These are phyloP conservation scores for Sclerotinia nivalis DNA, from an alignment of 2,329 filamentous ascomycete genomes.

Conservation along the genomic window DNA sequence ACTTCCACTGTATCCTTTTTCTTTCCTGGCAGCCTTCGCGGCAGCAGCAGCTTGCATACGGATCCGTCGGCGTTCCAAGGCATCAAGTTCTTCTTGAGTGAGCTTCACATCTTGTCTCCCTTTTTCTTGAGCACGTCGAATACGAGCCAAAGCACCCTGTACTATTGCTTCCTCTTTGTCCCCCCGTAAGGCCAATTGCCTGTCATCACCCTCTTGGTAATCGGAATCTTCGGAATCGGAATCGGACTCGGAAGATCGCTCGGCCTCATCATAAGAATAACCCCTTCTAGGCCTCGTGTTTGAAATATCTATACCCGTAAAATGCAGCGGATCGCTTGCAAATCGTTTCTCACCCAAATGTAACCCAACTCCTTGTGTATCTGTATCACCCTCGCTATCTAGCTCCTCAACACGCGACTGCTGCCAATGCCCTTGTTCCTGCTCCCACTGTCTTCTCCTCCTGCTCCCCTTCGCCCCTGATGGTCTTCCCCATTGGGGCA, in stretches of 20 bases:
- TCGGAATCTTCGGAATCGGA: slow-evolving; percentile 45
- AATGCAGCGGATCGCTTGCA: slow-evolving; percentile 60
- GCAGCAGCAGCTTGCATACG: slow-evolving; percentile 48
- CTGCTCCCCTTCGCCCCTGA: slow-evolving; percentile 78
- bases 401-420: slow-evolving; percentile 63
- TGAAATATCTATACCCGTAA: slow-evolving; percentile 60
- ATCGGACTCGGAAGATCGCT: slow-evolving; percentile 40
- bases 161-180: slow-evolving; percentile 75
- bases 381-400: slow-evolving; percentile 55
- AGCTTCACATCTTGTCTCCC: slow-evolving; percentile 80
- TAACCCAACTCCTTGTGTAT: slow-evolving; percentile 57
- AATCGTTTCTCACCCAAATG: slow-evolving; percentile 52
- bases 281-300: slow-evolving; percentile 33
- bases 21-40: slow-evolving; percentile 32
- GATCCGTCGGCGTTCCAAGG: slow-evolving; percentile 68
- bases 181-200: slow-evolving; percentile 54
- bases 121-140: slow-evolving; percentile 72
- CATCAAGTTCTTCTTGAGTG: slow-evolving; percentile 76
- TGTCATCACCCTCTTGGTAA: slow-evolving; percentile 53
- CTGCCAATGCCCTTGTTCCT: slow-evolving; percentile 53
- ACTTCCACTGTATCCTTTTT: slow-evolving; percentile 34
- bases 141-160: slow-evolving; percentile 76
- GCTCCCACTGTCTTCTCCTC: slow-evolving; percentile 54
- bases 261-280: slow-evolving; percentile 47
- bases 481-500: slow-evolving; percentile 99